These are phyloP conservation scores for Lunasporangiospora selenospora DNA, from an alignment of 192 early-diverging fungal species.

Conservation along the genomic window DNA sequence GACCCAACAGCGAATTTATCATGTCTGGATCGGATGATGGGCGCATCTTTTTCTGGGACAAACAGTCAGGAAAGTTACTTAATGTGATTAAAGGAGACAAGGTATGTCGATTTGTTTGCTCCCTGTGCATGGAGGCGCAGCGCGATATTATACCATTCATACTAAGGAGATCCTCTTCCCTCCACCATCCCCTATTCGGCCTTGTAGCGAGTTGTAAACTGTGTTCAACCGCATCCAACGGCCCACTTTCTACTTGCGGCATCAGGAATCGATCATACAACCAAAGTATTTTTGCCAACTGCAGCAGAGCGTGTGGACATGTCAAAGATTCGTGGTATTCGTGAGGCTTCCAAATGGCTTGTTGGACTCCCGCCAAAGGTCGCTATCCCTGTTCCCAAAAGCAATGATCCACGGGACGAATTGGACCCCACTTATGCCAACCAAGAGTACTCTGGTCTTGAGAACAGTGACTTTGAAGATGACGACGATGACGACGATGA, in stretches of 20 bases:
- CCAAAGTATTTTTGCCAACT: slow-evolving; percentile 71
- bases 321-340: slow-evolving; percentile 32
- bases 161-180: background rate
- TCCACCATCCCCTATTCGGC: background rate
- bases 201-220: slow-evolving; percentile 48
- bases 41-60: slow-evolving; percentile 71
- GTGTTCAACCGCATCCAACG: slow-evolving; percentile 64
- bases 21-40: slow-evolving; percentile 85
- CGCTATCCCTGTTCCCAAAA: too few relatives aligned
- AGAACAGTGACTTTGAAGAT: background rate
- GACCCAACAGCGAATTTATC: slow-evolving; percentile 68
- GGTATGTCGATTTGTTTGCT: slow-evolving; percentile 2
- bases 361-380: background rate
- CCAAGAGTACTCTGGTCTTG: background rate
- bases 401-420: slow-evolving; percentile 5
- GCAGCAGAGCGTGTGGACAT: slow-evolving; percentile 25
- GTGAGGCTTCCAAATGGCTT: background rate
- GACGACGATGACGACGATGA: background rate
- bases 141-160: background rate
- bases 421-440: slow-evolving; percentile 15
- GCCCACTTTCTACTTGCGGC: slow-evolving; percentile 61
- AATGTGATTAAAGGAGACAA: slow-evolving; percentile 73
- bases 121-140: background rate
- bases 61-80: slow-evolving; percentile 59
- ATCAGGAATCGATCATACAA: slow-evolving; percentile 78